Base-by-base conservation (phyloP, 164 flowering plant species). In the Santalum album region DNA sequence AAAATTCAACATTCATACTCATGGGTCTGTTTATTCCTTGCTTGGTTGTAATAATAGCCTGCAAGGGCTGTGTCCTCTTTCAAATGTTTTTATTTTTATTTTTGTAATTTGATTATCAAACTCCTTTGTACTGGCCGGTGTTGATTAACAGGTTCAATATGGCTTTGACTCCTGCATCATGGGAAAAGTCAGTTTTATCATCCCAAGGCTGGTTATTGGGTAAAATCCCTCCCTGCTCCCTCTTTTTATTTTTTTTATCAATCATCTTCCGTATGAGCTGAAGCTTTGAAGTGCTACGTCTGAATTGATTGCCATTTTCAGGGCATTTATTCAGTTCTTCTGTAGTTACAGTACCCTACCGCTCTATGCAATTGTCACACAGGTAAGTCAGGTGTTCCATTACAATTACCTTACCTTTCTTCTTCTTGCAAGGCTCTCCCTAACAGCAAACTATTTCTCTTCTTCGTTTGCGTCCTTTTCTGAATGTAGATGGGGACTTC, bases 151-250 rank as follows among this genome's bases (percentile, higher is more conserved):
- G 80, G 49, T 55, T 24, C 69, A 71, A 27, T 87, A 70, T 47
- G 81, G 83, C 12, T 72, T 77, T 34, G 51, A 60, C 24, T 83
- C 90, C 12, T 85, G 90, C 79, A 85, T 87, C 39, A 77, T 85
- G 78, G 96, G 80, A 49, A 59, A 67, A 55, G 27, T 72, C 26
- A 70, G 70, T 21, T 80, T 44, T 57, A 73, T 85, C 53, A 54
- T 85, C 40, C 78, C 90, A 23, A 62, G 91, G 49, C 86, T 87
- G 35, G 29, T 79, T 15, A 69, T 83, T 52, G 94, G 94, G 94
- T 86, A 78, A 14, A 18, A 16, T 19, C 26, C 9, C 42, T 11
- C 43, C 4, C 1, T 9, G 12, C 12, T 38, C 44, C 25, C 7
- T 49, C 12, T 44, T 14, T 51, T 15, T n/a, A 18, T 45, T 23